Base-by-base conservation (phyloP, 345 rosid genomes). In the Eutrema yunnanense region DNA sequence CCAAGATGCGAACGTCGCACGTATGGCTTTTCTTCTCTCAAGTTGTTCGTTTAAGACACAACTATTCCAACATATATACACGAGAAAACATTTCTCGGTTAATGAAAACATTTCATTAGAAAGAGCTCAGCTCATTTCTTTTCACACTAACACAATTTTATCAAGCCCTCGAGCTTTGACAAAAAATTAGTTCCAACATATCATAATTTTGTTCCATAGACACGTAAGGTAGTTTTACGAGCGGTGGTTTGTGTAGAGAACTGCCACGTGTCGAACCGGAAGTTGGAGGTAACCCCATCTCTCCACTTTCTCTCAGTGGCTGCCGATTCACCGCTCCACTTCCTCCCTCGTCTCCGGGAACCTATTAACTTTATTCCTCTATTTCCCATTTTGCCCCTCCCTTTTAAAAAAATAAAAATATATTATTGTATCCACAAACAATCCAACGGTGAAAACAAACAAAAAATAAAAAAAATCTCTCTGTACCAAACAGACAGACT, bases 341-440 rank as follows among this genome's bases (percentile, higher is more conserved):
- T 26, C 71, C 66, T 53, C 70, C 69, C 63, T 62, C 69, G 61
- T 62, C 76, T 55, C 70, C 48, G 48, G 40, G 57, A 70, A n/a
- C 52, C 33, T 30, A 44, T 10, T 22, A 60, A 59, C 16, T 56
- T 16, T 49, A 55, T 37, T 55, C 42, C 4, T 38, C 19, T 13
- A 47, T 8, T 47, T 49, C 76, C 80, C 29, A 70, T 59, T 75
- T 57, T 78, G 14, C 78, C 72, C 60, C 7, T 73, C n/a, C 22
- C 22, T 19, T 19, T 8, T 38, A 7, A 22, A 22, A 22, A 22
- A 22, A 22, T 0, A 1, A 22, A 22, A 22, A 22, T 22, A 22
- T 19, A 19, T 36, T 6, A 30, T 6, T 42, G 0, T 61, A 12
- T 19, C 33, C 34, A 8, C 4, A 44, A 44, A 56, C 44, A 47